Conservation (phyloP, 2,329 filamentous ascomycete genomes). For the Trichoderma sp. region DNA sequence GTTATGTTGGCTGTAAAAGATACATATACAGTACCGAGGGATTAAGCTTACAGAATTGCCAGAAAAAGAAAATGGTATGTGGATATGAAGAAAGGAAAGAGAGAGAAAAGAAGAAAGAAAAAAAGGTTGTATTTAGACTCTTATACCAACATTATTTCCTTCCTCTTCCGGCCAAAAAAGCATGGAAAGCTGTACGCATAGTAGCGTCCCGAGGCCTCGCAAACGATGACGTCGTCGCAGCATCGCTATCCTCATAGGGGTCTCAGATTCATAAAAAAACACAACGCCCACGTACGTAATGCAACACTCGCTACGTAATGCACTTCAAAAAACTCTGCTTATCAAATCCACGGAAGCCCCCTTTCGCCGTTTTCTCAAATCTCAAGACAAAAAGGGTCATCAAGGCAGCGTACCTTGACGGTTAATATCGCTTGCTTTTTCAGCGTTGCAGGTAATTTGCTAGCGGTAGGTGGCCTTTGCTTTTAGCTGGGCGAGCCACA, state of each 20-base stretch:
- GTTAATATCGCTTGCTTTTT: not conserved
- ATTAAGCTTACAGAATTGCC: not conserved
- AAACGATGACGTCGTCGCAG: constrained; percentile 11
- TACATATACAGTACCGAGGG: too few relatives aligned
- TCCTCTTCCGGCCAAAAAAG: not conserved
- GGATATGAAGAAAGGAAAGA: not conserved
- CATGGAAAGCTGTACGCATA: not conserved
- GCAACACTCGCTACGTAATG: not conserved
- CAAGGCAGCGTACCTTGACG: not conserved
- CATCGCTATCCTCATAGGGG: not conserved
- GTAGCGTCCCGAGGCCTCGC: not conserved
- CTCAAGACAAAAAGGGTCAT: not conserved
- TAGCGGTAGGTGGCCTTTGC: not conserved
- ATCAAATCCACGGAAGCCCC: not conserved
- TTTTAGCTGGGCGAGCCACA: not conserved
- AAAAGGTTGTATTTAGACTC: not conserved
- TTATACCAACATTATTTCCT: constrained; percentile 2
- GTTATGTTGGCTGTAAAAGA: not conserved
- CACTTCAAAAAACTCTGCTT: not conserved
- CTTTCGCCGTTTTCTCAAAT: not conserved
- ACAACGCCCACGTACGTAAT: too few relatives aligned
- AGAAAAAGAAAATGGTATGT: not conserved
- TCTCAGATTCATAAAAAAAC: not conserved
- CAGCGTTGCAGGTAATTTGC: not conserved
- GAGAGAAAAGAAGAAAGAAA: not conserved